Evolutionary conservation across 2,329 filamentous ascomycete genomes (phyloP).

Genomic region (Aspergillus alliaceus): DNA sequence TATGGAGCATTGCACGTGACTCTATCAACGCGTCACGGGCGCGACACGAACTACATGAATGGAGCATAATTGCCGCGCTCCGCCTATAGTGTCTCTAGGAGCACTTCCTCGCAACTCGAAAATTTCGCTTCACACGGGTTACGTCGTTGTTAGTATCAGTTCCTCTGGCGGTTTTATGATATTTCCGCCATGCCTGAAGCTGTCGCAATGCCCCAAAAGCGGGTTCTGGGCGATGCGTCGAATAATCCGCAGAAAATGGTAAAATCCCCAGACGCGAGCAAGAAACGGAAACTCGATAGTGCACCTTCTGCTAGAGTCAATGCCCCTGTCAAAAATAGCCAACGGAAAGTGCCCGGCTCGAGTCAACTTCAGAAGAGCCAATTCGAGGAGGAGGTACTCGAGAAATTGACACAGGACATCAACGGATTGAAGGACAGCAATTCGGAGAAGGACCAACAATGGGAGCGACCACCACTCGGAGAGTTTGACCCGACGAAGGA

Average conservation of each 20-base stretch:
- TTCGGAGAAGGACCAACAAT: constrained; percentile 89
- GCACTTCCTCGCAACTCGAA: background rate
- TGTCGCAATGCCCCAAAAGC: constrained; percentile 62
- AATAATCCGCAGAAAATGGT: constrained; percentile 63
- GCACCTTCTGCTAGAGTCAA: constrained; percentile 54
- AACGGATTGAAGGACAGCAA: constrained; percentile 81
- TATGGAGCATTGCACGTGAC: too few relatives aligned
- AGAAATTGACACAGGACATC: constrained; percentile 95
- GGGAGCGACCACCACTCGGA: constrained; percentile 67
- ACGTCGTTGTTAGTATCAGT: background rate
- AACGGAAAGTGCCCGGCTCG: constrained; percentile 58
- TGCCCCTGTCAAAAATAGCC: constrained; percentile 60
- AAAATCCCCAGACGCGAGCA: constrained; percentile 57
- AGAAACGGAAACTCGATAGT: constrained; percentile 80
- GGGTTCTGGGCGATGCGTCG: constrained; percentile 68
- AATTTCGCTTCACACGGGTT: background rate
- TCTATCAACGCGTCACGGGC: constrained; percentile 17
- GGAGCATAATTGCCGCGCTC: constrained; percentile 13
- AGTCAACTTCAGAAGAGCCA: constrained; percentile 75
- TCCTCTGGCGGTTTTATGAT: constrained; percentile 14
- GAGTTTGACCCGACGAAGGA: constrained; percentile 65
- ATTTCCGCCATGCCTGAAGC: constrained; percentile 40
- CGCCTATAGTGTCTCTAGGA: background rate
- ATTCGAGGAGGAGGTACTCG: constrained; percentile 90
- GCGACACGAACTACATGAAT: constrained; percentile 16